Conservation (phyloP, 116 monocot species). For the Iris pallida region DNA sequence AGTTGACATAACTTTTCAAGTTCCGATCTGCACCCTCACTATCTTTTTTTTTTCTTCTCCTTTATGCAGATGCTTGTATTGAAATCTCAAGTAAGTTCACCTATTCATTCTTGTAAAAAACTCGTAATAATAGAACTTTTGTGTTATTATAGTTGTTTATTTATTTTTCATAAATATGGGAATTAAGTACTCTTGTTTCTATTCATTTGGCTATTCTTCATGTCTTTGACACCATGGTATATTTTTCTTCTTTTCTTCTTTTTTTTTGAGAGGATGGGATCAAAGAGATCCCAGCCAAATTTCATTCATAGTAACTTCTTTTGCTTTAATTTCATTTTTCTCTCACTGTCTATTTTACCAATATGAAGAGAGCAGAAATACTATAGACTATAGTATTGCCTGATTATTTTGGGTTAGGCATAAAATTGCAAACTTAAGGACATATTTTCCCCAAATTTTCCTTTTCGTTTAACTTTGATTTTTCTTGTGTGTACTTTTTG, state of each 20-base stretch:
- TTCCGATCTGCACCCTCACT: no score
- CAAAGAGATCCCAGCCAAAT: neutral
- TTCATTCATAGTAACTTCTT: neutral
- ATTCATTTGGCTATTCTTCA: neutral
- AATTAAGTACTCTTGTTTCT: neutral
- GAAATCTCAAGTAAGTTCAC: constrained; percentile 56
- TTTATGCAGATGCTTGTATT: constrained; percentile 68
- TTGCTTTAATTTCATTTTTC: neutral
- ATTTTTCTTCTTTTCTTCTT: neutral
- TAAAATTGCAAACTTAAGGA: no score
- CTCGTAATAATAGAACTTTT: neutral
- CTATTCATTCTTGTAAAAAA: neutral
- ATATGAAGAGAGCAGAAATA: no score
- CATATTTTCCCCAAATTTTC: no score
- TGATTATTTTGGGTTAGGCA: no score
- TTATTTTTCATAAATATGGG: neutral
- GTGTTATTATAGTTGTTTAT: neutral
- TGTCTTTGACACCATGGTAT: neutral
- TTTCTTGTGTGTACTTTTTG: no score
- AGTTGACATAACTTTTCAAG: no score
- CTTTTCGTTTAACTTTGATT: no score
- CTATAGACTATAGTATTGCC: no score
- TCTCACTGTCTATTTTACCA: no score
- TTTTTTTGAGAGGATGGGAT: neutral
- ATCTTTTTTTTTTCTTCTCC: neutral